Evolutionary conservation across 768 basidiomycete genomes (phyloP).

Genomic region (Lanmaoa pseudosensibilis): DNA sequence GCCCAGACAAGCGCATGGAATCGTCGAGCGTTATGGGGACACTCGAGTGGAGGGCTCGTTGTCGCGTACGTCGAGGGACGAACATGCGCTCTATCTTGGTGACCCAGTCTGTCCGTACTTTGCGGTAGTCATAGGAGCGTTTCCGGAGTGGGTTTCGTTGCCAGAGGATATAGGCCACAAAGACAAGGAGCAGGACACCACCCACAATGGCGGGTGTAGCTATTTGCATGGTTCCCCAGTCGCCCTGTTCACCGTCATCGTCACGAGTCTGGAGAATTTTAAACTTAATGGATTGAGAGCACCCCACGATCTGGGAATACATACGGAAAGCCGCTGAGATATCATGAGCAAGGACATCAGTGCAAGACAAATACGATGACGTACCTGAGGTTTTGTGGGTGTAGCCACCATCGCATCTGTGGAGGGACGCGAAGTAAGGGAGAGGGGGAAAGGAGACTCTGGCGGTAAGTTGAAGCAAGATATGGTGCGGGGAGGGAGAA

Average conservation of each 20-base stretch:
- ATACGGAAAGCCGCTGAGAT: constrained; percentile 22
- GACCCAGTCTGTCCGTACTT: constrained; percentile 14
- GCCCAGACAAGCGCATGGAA: constrained; percentile 16
- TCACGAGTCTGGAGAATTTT: constrained; percentile 17
- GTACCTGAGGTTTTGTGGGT: constrained; percentile 14
- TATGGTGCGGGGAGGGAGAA: constrained; percentile 15
- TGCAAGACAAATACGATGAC: not conserved
- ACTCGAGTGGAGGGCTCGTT: constrained; percentile 13
- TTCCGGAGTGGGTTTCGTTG: constrained; percentile 14
- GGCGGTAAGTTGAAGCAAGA: constrained; percentile 4
- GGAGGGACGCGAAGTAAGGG: not conserved
- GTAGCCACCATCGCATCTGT: constrained; percentile 25
- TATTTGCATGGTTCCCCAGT: constrained; percentile 35
- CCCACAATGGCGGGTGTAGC: constrained; percentile 37
- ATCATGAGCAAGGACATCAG: not conserved
- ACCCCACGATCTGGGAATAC: constrained; percentile 1
- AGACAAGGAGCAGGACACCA: constrained; percentile 25
- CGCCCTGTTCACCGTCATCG: not conserved
- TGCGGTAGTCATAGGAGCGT: constrained; percentile 12
- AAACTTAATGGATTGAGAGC: not conserved
- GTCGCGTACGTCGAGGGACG: constrained; percentile 13
- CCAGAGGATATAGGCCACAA: constrained; percentile 26
- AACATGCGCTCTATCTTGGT: constrained; percentile 18
- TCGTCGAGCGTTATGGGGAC: constrained; percentile 23
- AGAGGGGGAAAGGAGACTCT: not conserved